Percentiles rank a stretch among this genome's conserved stretches.
Conservation (phyloP, 1,284 basidiomycete genomes). For the Golubevia pallescens region DNA sequence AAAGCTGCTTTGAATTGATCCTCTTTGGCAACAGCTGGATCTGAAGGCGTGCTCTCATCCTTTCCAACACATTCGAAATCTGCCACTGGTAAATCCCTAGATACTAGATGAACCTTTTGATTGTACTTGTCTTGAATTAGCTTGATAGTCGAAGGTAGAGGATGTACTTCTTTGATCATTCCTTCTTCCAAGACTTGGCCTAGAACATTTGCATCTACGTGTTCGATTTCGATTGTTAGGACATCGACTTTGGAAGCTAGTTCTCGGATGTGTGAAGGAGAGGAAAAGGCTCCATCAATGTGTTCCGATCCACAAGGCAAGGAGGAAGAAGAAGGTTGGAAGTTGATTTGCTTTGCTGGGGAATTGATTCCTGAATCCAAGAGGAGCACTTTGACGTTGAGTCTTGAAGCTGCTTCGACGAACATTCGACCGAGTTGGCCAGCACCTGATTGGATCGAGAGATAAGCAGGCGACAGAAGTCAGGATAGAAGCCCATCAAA, state of each 20-base stretch:
- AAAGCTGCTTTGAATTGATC: constrained; percentile 52
- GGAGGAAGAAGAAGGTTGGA: constrained; percentile 64
- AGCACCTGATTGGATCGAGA: no score
- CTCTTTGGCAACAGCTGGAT: constrained; percentile 67
- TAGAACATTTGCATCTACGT: constrained; percentile 83
- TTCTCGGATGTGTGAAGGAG: constrained; percentile 78
- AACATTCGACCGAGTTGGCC: constrained; percentile 99
- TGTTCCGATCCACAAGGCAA: constrained; percentile 69
- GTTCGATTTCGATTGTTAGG: constrained; percentile 96
- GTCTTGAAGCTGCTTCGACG: constrained; percentile 83
- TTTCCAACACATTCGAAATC: constrained; percentile 70
- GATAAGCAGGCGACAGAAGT: no score
- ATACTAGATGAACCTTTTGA: constrained; percentile 77
- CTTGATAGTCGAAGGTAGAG: constrained; percentile 80
- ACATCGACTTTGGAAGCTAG: constrained; percentile 84
- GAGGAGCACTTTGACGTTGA: constrained; percentile 85
- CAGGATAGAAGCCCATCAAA: no score
- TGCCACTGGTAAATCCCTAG: constrained; percentile 72
- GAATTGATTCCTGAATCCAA: constrained; percentile 80
- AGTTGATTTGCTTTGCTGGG: constrained; percentile 86
- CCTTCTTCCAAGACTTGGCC: constrained; percentile 63
- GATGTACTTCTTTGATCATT: constrained; percentile 73
- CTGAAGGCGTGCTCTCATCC: constrained; percentile 66
- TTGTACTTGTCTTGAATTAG: constrained; percentile 93
- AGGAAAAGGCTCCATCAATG: constrained; percentile 86